Evolutionary conservation across 169 alveolate species (phyloP).

Genomic region (Plasmodium berghei): DNA sequence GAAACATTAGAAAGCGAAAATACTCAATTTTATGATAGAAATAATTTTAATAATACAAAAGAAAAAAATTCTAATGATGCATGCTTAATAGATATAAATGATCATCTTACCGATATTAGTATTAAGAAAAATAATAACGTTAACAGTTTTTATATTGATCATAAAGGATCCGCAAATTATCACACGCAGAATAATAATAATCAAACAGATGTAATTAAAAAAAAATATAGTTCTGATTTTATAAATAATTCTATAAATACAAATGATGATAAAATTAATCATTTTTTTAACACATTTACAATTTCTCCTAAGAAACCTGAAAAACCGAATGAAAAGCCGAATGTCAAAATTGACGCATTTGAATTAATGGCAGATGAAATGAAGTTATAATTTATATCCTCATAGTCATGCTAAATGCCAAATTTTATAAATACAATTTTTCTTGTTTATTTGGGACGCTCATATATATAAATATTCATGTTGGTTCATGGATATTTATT

Average conservation of each 20-base stretch:
- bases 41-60: too few relatives aligned
- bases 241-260: too few relatives aligned
- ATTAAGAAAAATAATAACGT: not conserved
- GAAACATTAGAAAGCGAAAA: not conserved
- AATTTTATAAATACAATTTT: too few relatives aligned
- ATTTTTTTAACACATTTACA: conserved; percentile 51
- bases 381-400: conserved; percentile 12
- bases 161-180: not conserved
- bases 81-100: conserved; percentile 19
- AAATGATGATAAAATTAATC: conserved; percentile 25
- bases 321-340: conserved; percentile 37
- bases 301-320: conserved; percentile 42
- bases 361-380: conserved; percentile 51
- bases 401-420: too few relatives aligned
- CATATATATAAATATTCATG: too few relatives aligned
- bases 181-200: not conserved
- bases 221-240: too few relatives aligned
- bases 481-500: too few relatives aligned
- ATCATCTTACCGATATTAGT: not conserved
- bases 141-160: too few relatives aligned
- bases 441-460: too few relatives aligned
- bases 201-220: not conserved
- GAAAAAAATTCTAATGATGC: not conserved
- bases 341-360: conserved; percentile 56
- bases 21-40: not conserved